Percentiles rank a stretch among this genome's conserved stretches.
Evolutionary conservation across 192 early-diverging fungal genomes (phyloP).

Genomic region (Coemansia sp.): DNA sequence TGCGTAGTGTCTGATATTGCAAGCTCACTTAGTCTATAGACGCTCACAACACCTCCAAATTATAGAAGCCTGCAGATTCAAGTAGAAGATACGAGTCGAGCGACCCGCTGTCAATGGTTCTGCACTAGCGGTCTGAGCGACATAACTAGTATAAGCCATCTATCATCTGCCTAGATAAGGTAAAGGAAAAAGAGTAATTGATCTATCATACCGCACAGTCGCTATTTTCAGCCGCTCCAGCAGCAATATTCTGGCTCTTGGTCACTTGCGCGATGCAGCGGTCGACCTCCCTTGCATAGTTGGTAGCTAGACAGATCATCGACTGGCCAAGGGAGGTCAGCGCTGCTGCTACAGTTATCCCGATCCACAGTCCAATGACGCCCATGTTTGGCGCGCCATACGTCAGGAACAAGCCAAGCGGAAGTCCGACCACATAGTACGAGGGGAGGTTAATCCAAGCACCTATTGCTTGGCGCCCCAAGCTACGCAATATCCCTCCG

Average conservation of each 20-base stretch:
- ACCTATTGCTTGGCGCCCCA: conserved; percentile 58
- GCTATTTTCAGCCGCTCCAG: conserved; percentile 21
- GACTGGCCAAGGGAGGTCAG: conserved; percentile 25
- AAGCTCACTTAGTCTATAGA: no score
- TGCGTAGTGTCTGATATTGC: no score
- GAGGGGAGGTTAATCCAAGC: conserved; percentile 59
- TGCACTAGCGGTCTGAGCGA: neutral
- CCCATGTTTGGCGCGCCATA: conserved; percentile 49
- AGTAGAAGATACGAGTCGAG: conserved; percentile 9
- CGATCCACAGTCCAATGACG: conserved; percentile 55
- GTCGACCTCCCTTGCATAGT: conserved; percentile 32
- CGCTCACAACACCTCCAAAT: neutral
- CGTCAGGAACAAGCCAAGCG: conserved; percentile 59
- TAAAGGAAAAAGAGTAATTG: conserved; percentile 54
- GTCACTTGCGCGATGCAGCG: conserved; percentile 40
- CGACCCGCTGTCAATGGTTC: conserved; percentile 27
- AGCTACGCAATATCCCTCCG: conserved; percentile 59
- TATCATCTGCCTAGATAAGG: neutral
- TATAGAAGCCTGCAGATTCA: neutral
- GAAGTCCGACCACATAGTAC: conserved; percentile 61
- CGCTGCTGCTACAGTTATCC: conserved; percentile 38
- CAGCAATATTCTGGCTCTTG: conserved; percentile 36
- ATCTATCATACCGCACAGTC: conserved; percentile 12
- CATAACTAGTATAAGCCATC: neutral
- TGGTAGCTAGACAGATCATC: conserved; percentile 19